A percentile compares a stretch with the other conserved stretches of the same genome.
phyloP scores from a whole-genome alignment of 2,329 filamentous ascomycete species.

The Exophiala mesophila region DNA sequence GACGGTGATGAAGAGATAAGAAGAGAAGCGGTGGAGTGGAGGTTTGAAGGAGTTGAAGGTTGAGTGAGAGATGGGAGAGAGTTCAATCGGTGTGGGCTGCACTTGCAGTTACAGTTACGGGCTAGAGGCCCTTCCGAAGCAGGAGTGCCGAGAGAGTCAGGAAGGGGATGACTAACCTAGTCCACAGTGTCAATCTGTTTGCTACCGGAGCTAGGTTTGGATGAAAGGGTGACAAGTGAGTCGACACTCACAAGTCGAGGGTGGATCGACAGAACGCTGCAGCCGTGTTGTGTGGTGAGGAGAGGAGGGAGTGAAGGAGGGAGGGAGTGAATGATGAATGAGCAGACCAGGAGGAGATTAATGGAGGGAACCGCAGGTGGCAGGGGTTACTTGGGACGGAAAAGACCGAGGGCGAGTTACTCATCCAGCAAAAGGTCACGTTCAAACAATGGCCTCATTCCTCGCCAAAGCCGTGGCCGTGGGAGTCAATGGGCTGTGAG shows the following conservation, averaged over 20 bases:
- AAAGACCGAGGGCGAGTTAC: too few species aligned
- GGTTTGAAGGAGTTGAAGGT: background rate
- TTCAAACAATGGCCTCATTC: too few species aligned
- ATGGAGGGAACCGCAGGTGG: too few species aligned
- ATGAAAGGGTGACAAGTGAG: slow-evolving; percentile 17
- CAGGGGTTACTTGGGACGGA: too few species aligned
- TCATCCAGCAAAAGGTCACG: too few species aligned
- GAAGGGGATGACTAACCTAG: slow-evolving; percentile 3
- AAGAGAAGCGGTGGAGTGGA: background rate
- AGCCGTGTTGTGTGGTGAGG: slow-evolving; percentile 3
- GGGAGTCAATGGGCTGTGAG: too few species aligned
- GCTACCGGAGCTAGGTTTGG: slow-evolving; percentile 7
- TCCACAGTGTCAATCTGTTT: background rate
- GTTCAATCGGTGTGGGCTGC: slow-evolving; percentile 2
- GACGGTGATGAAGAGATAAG: background rate
- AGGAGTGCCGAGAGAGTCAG: background rate
- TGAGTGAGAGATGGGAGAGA: background rate
- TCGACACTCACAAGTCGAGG: slow-evolving; percentile 21
- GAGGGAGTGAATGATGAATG: too few species aligned
- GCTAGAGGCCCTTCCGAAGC: background rate
- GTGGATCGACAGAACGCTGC: slow-evolving; percentile 6
- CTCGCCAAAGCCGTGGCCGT: too few species aligned
- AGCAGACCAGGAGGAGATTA: too few species aligned
- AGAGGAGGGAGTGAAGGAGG: slow-evolving; percentile 6
- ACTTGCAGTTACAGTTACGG: background rate